Evolutionary conservation across 495 filamentous ascomycete species (phyloP), one percentile per base, ranked within the genome.

Genomic region (Xylaria longipes): DNA sequence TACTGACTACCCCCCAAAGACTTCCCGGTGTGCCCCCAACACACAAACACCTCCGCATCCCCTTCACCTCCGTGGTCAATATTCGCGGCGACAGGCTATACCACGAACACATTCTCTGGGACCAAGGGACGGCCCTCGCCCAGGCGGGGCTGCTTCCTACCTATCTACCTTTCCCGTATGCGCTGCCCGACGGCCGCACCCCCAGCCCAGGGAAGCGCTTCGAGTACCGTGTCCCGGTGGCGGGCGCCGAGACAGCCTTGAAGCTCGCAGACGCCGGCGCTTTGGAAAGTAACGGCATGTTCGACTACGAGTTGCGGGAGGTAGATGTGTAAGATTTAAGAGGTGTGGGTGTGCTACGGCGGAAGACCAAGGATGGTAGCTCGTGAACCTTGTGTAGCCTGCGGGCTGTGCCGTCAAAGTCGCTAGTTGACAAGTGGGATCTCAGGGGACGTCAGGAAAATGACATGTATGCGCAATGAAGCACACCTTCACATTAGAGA

Each of bases 21-120:
- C 80, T 95, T 0, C 94, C 94, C 0, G 92, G 91, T 0, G 84
- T 97, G 1, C 89, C 91, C 0, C 87, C 93, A 4, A 97, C 94
- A 1, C 82, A 88, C 54, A 88, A 85, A 64, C 80, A 84, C 41
- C 87, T 96, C 3, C 89, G 92, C 67, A 83, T 97, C 17, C 89
- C 92, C 0, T 82, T 97, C 25, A 91, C 94, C 5, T 89, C 87
- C 72, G 90, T 97, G 14, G 91, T 96, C 35, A 90, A 90, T 69
- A 82, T 96, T 62, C 85, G 93, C 17, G 93, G 88, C 3, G 91
- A 91, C 5, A 88, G 89, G 62, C 82, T 97, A 5, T 94, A 90
- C 76, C 90, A 92, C 65, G 94, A 97, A 79, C 91, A 95, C 74
- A 90, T 95, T 22, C 91, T 92, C 73, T 97, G 94, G 94, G 94